Percentiles rank a stretch among this genome's conserved stretches.
Evolutionary conservation across 176 grass and related monocot genomes (phyloP).

Genomic region (Zea luxurians): DNA sequence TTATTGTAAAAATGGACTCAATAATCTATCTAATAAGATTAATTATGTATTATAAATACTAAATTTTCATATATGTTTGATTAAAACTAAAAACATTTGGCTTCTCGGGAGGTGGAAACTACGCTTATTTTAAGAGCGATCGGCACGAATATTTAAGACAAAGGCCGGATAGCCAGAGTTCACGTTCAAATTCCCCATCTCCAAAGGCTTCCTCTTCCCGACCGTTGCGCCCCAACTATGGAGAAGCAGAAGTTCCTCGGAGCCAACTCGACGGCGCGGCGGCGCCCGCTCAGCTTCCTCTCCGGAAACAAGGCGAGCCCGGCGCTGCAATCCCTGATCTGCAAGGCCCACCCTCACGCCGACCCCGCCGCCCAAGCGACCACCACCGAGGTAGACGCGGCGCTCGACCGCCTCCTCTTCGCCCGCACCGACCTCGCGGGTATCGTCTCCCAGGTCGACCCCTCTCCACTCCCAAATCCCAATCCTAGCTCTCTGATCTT

Average conservation of each 20-base stretch:
- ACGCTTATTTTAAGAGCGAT: too few species aligned
- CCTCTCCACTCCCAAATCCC: not conserved
- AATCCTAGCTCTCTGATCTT: not conserved
- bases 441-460: slow-evolving; percentile 51
- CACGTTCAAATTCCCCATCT: not conserved
- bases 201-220: slow-evolving; percentile 13
- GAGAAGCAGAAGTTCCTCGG: slow-evolving; percentile 57
- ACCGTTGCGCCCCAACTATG: slow-evolving; percentile 51
- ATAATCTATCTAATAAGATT: too few species aligned
- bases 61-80: too few species aligned
- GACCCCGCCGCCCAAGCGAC: not conserved
- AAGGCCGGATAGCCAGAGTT: too few species aligned
- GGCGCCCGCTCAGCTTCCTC: slow-evolving; percentile 48
- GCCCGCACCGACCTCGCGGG: slow-evolving; percentile 43
- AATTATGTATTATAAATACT: too few species aligned
- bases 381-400: slow-evolving; percentile 25
- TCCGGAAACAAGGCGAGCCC: slow-evolving; percentile 43
- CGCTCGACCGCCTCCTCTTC: slow-evolving; percentile 56
- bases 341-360: slow-evolving; percentile 28
- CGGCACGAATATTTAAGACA: too few species aligned
- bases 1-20: too few species aligned
- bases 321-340: slow-evolving; percentile 17
- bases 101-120: too few species aligned
- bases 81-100: too few species aligned
- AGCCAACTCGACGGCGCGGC: slow-evolving; percentile 47